A percentile compares a stretch with the other conserved stretches of the same genome.
These are phyloP conservation scores for Berkeleyomyces rouxiae DNA, from an alignment of 2,329 filamentous ascomycete genomes.

Conservation along the genomic window DNA sequence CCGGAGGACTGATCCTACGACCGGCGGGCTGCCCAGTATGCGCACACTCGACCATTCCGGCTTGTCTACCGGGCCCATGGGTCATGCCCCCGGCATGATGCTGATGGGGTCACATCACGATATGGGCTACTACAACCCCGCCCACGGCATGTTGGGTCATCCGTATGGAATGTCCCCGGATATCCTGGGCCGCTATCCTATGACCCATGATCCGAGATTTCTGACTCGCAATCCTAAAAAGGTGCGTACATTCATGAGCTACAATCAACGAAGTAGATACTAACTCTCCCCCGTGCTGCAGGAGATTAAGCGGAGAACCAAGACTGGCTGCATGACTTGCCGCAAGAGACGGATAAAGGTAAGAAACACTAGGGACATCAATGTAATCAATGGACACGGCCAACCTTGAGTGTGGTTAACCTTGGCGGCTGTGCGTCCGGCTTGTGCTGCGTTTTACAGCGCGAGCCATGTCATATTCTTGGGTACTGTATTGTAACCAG, in stretches of 20 bases:
- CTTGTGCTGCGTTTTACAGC: conserved; percentile 5
- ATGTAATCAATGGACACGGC: neutral
- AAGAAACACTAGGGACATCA: neutral
- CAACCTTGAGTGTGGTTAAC: neutral
- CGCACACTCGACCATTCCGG: conserved; percentile 23
- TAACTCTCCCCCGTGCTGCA: conserved; percentile 18
- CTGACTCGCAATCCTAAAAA: conserved; percentile 38
- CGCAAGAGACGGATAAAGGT: conserved; percentile 47
- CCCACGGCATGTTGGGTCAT: conserved; percentile 4
- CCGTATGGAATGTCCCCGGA: conserved; percentile 28
- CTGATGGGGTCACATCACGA: conserved; percentile 12
- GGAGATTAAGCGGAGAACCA: conserved; percentile 47
- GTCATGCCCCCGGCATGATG: conserved; percentile 2
- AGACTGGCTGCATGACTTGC: conserved; percentile 46
- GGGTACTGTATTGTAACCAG: neutral
- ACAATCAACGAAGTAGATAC: conserved; percentile 2
- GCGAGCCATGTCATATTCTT: neutral
- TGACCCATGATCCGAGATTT: conserved; percentile 33
- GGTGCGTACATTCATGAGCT: conserved; percentile 24
- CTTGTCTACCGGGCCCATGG: conserved; percentile 1
- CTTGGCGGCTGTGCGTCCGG: neutral
- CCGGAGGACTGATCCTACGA: conserved; percentile 8
- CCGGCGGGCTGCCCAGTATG: conserved; percentile 23
- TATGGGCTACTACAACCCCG: conserved; percentile 9
- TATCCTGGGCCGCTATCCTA: conserved; percentile 28